Evolutionary conservation across 192 early-diverging fungal genomes (phyloP), one percentile per base, ranked within the genome.

Genomic region (Powellomyces hirtus): DNA sequence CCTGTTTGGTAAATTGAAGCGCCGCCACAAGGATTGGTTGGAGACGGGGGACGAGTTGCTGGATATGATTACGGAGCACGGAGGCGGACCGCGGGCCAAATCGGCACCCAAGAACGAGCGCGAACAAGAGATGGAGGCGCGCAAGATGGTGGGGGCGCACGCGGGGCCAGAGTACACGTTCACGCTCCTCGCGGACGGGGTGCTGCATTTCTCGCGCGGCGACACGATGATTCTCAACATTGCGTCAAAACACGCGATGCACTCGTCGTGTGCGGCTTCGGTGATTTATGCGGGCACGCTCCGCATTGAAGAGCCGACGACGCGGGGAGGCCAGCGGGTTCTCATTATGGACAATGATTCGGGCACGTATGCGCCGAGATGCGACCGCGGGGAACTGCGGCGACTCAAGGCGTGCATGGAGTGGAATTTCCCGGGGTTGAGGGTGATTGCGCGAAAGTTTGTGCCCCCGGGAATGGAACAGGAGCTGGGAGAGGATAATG

Each of bases 201-300:
- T 46, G 27, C 36, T 71, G n/a, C 68, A 71, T 38, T 71, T 71
- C 42, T 71, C 68, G n/a, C 59, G 49, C n/a, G 59, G 49, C 1
- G 59, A 52, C 24, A 62, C 60, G 1, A 22, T 34, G 0, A 4
- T 71, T n/a, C 56, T 51, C 20, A 46, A 63, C 26, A 50, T 63
- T 7, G 49, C 51, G 3, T 71, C 68, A 18, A 71, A 71, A 34
- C 68, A 71, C 49, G 27, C 29, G 46, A 63, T 71, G 27, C 68
- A 71, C 38, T 62, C 68, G 35, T 40, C 29, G 10, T 24, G 22
- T 20, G 42, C 68, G 36, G 33, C 24, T 4, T 4, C n/a, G 34
- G 68, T 71, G 10, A 60, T 71, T 7, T 71, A 62, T 29, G 61
- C 68, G 3, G 68, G 68, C 29, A 71, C 68, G 5, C 37, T 71